Conservation (phyloP, 192 early-diverging fungal species). For the Coemansia sp. region DNA sequence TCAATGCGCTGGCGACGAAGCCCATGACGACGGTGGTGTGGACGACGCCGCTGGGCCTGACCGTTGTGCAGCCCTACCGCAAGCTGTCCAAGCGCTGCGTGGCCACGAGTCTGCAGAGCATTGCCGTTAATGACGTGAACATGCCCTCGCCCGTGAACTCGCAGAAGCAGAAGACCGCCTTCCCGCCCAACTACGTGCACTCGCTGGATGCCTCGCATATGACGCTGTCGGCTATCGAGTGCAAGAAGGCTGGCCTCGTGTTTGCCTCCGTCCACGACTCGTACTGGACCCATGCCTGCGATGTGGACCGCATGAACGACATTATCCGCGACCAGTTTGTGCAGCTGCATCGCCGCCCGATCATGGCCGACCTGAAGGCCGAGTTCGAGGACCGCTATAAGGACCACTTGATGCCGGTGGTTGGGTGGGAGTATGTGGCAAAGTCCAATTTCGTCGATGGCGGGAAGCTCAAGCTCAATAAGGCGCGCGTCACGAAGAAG, state of each 20-base stretch:
- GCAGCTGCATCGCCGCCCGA: conserved; percentile 72
- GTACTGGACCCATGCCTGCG: conserved; percentile 96
- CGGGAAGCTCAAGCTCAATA: conserved; percentile 11
- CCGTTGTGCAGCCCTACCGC: conserved; percentile 97
- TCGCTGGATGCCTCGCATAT: conserved; percentile 97
- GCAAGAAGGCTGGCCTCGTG: conserved; percentile 70
- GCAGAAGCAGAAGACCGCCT: conserved; percentile 90
- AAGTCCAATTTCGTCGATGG: conserved; percentile 9
- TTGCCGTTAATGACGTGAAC: conserved; percentile 69
- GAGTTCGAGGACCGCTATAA: conserved; percentile 84
- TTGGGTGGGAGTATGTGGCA: conserved; percentile 50
- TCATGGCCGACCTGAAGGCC: conserved; percentile 77
- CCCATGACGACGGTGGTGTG: conserved; percentile 92
- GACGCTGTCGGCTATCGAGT: conserved; percentile 88
- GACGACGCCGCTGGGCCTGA: conserved; percentile 92
- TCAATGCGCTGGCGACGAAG: conserved; percentile 47
- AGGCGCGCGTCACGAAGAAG: conserved; percentile 5
- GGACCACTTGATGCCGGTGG: conserved; percentile 65
- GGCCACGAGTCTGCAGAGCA: conserved; percentile 76
- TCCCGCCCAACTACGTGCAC: conserved; percentile 99
- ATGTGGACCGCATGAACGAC: conserved; percentile 81
- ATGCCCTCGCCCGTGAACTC: conserved; percentile 78
- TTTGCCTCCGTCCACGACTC: conserved; percentile 98
- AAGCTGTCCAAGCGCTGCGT: conserved; percentile 62
- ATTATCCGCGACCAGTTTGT: conserved; percentile 91